phyloP scores from a whole-genome alignment of 2,329 filamentous ascomycete genomes.

The Ophiognomonia clavigignenti-juglandacearum region DNA sequence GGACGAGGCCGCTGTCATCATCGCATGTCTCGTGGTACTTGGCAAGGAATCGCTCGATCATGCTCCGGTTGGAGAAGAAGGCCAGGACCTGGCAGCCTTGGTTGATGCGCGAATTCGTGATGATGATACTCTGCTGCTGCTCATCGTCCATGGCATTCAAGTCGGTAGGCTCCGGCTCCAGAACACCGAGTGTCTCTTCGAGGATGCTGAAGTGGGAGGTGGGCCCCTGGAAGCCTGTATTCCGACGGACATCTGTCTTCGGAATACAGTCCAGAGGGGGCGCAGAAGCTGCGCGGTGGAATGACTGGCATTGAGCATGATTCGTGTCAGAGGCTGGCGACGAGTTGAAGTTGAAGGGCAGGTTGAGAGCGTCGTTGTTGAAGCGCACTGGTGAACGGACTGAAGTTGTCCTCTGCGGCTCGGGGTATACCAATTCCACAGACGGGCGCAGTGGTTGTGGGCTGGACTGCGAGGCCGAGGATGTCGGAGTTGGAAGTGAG shows the following conservation, averaged over 20 bases:
- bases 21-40: conserved; percentile 26
- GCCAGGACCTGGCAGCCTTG: conserved; percentile 27
- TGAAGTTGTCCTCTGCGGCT: neutral
- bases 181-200: conserved; percentile 24
- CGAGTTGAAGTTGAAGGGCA: neutral
- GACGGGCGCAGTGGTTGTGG: conserved; percentile 17
- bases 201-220: conserved; percentile 28
- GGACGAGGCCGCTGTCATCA: conserved; percentile 22
- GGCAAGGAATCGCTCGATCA: conserved; percentile 25
- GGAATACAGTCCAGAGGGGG: conserved; percentile 21
- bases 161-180: conserved; percentile 22
- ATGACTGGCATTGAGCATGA: conserved; percentile 21
- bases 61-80: conserved; percentile 25
- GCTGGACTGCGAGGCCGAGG: conserved; percentile 19
- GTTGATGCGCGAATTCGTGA: conserved; percentile 26
- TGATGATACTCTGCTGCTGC: conserved; percentile 21
- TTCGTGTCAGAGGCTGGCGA: conserved; percentile 10
- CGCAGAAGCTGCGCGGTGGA: conserved; percentile 24
- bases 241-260: conserved; percentile 18
- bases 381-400: conserved; percentile 1
- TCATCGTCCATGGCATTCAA: conserved; percentile 19
- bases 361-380: neutral
- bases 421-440: conserved; percentile 19
- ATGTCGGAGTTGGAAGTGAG: conserved; percentile 19
- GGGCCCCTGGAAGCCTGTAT: conserved; percentile 26